Evolutionary conservation across 306 rosid genomes (phyloP), one percentile per base, ranked within the genome.

Genomic region (Ziziphus jujuba): DNA sequence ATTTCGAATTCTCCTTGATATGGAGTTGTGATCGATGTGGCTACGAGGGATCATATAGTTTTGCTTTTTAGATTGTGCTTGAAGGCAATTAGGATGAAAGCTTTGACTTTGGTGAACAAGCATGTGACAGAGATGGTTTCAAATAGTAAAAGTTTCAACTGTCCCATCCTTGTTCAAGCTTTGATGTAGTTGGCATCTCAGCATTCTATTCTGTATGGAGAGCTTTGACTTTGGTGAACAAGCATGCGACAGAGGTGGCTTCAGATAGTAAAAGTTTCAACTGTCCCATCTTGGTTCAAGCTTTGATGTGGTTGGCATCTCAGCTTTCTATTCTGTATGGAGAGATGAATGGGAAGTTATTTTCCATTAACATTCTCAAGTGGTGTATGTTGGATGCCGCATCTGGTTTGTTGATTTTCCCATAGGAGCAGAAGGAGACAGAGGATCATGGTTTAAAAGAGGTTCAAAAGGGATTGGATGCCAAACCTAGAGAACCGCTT

Each of bases 261-360:
- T 45, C 51, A 35, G 68, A 12, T 49, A 56, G 33, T 38, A 5
- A 6, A 70, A 43, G n/a, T n/a, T 75, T 45, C 63, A 56, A 70
- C 59, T 89, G 96, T 79, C 89, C 95, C 22, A 48, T 61, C 69
- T 60, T 87, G 73, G 75, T 85, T 55, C 82, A 82, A 72, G 80
- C 80, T 13, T 63, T 86, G 34, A 36, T 67, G 20, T 90, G 99
- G 99, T 63, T 90, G 38, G 77, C 79, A 21, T 87, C 90, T 53
- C 90, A 86, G 82, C 67, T 90, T 69, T 84, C 89, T 8, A 68
- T 88, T 44, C 67, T 88, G 25, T 90, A 90, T 61, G 96, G 97
- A 35, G 87, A 71, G 20, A 38, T 49, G 16, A 90, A 67, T 21
- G 99, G 83, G 7, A 90, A 77, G 57, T 53, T 36, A 0, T 93